Evolutionary conservation across 805 yeast species (phyloP).

Genomic region (Ogataea pignaliae): DNA sequence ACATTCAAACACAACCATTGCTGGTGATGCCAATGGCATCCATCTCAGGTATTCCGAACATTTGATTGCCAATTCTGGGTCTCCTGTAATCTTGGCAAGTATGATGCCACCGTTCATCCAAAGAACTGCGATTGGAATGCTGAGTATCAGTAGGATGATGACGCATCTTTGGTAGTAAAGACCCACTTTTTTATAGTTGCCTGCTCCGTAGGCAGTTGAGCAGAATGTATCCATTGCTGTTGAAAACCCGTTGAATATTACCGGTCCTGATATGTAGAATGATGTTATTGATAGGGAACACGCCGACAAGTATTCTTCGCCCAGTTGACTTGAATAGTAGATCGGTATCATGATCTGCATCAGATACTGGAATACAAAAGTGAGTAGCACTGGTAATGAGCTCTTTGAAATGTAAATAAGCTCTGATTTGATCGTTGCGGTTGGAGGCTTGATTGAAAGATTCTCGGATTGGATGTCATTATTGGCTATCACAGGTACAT

Average conservation of each 20-base stretch:
- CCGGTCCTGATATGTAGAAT: constrained; percentile 68
- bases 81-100: constrained; percentile 40
- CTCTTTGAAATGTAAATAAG: constrained; percentile 29
- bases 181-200: constrained; percentile 59
- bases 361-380: constrained; percentile 64
- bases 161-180: constrained; percentile 62
- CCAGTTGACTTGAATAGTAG: constrained; percentile 65
- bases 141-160: constrained; percentile 42
- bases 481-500: too few relatives aligned
- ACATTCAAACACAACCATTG: constrained; percentile 61
- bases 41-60: constrained; percentile 52
- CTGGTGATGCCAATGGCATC: constrained; percentile 61
- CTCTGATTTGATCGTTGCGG: constrained; percentile 17
- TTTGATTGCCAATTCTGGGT: constrained; percentile 36
- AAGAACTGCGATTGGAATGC: constrained; percentile 49
- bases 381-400: constrained; percentile 56
- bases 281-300: constrained; percentile 69
- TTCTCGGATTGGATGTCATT: too few relatives aligned
- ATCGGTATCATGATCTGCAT: constrained; percentile 70
- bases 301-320: constrained; percentile 64
- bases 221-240: constrained; percentile 74
- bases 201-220: constrained; percentile 70
- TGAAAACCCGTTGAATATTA: constrained; percentile 67
- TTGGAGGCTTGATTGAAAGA: background rate
- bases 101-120: constrained; percentile 53